Percentiles rank a stretch among this genome's conserved stretches.
These are phyloP conservation scores for Cytospora piceicola DNA, from an alignment of 2,329 filamentous ascomycete genomes.

Conservation along the genomic window DNA sequence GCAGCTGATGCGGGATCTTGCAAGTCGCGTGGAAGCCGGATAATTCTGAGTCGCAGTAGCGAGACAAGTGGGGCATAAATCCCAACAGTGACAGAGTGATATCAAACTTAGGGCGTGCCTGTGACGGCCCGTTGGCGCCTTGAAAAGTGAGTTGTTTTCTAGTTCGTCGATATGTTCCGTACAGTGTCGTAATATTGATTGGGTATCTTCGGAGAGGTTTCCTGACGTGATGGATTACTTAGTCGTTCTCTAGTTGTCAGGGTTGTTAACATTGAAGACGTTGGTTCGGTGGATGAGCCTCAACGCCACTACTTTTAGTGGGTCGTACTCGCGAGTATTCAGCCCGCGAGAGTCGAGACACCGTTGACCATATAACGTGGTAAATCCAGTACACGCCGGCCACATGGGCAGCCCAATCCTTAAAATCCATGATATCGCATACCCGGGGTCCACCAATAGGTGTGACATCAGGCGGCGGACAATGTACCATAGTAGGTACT, in stretches of 20 bases:
- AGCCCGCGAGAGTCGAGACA: slow-evolving; percentile 4
- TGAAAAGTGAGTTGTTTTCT: neutral
- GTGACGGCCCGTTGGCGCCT: slow-evolving; percentile 6
- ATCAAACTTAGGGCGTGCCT: slow-evolving; percentile 6
- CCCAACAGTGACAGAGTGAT: slow-evolving; percentile 17
- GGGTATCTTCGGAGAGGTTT: neutral
- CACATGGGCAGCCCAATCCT: too few relatives aligned
- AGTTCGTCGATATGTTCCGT: slow-evolving; percentile 8
- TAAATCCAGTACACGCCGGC: neutral
- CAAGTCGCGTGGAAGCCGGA: slow-evolving; percentile 5
- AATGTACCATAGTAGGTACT: neutral
- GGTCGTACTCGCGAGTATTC: slow-evolving; percentile 16
- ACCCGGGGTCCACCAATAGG: too few relatives aligned
- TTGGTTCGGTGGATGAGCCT: neutral
- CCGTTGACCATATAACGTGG: neutral
- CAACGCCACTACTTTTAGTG: neutral
- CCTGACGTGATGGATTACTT: neutral
- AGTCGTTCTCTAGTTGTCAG: neutral
- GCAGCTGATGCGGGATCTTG: slow-evolving; percentile 14
- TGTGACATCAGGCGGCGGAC: too few relatives aligned
- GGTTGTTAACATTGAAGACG: too few relatives aligned
- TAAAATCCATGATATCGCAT: too few relatives aligned
- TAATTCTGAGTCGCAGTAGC: slow-evolving; percentile 5
- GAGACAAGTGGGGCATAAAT: neutral
- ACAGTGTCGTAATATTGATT: neutral